These are phyloP conservation scores for Penicillium chermesinum DNA, from an alignment of 495 filamentous ascomycete genomes.

Conservation along the genomic window DNA sequence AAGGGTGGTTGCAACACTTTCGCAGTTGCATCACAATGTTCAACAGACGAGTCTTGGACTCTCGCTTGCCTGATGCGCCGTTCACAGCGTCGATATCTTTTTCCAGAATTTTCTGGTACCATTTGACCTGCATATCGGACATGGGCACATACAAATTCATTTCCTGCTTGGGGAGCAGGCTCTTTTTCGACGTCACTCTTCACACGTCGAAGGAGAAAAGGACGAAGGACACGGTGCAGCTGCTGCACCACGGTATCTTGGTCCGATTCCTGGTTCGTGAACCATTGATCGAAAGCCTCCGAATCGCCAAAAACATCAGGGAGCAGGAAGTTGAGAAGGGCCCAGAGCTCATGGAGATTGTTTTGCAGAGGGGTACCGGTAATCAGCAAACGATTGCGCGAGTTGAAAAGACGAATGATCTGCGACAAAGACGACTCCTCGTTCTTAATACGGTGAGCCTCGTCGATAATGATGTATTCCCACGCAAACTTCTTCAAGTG, in stretches of 20 bases:
- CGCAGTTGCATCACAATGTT: constrained; percentile 99
- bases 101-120: constrained; percentile 98
- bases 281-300: constrained; percentile 99
- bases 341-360: constrained; percentile 99
- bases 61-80: constrained; percentile 89
- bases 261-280: constrained; percentile 79
- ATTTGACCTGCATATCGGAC: constrained; percentile 98
- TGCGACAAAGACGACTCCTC: constrained; percentile 96
- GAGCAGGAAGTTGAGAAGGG: constrained; percentile 90
- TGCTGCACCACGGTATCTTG: constrained; percentile 97
- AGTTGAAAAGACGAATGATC: constrained; percentile 95
- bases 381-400: constrained; percentile 89
- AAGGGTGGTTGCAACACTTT: constrained; percentile 99
- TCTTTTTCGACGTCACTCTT: constrained; percentile 99
- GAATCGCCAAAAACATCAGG: constrained; percentile 97
- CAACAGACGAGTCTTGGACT: constrained; percentile 97
- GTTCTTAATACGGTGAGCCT: constrained; percentile 99
- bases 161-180: constrained; percentile 94
- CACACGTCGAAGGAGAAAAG: constrained; percentile 91
- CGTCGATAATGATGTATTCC: constrained; percentile 99
- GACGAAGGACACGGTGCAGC: constrained; percentile 85
- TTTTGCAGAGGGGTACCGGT: constrained; percentile 98
- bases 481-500: constrained; percentile 97
- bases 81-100: constrained; percentile 99
- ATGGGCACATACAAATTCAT: constrained; percentile 96